A percentile compares a stretch with the other conserved stretches of the same genome.
These are phyloP conservation scores for Moesziomyces aphidis DNA, from an alignment of 1,284 basidiomycete genomes.

Conservation along the genomic window DNA sequence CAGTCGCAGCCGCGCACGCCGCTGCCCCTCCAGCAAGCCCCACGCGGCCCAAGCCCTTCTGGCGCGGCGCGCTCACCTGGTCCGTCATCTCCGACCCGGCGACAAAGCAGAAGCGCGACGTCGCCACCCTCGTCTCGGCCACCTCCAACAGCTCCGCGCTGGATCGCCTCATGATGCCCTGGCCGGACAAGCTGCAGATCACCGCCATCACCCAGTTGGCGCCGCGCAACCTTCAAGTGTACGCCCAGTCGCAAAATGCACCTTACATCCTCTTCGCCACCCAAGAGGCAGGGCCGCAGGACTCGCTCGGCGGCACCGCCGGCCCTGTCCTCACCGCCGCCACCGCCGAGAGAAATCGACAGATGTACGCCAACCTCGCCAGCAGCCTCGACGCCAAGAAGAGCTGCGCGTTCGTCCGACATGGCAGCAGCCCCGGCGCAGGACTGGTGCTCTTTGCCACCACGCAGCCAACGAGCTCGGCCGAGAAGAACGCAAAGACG, in stretches of 20 bases:
- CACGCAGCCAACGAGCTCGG: constrained; percentile 41
- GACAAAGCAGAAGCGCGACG: constrained; percentile 41
- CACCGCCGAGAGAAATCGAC: constrained; percentile 46
- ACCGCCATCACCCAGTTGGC: constrained; percentile 46
- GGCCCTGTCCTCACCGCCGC: constrained; percentile 21
- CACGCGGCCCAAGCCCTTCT: constrained; percentile 46
- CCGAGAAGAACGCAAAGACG: constrained; percentile 16
- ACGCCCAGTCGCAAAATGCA: constrained; percentile 44
- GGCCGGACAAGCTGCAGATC: constrained; percentile 51
- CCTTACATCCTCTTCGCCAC: constrained; percentile 52
- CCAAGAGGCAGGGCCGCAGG: constrained; percentile 9
- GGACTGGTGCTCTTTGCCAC: constrained; percentile 54
- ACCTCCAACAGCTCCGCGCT: constrained; percentile 31
- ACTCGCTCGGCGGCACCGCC: background rate
- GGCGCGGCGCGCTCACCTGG: constrained; percentile 59
- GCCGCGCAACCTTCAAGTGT: constrained; percentile 45
- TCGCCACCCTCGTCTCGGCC: constrained; percentile 54
- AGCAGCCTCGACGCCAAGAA: constrained; percentile 53
- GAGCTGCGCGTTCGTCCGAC: constrained; percentile 55
- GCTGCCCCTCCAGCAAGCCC: constrained; percentile 11
- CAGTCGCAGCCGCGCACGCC: background rate
- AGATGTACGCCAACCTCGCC: constrained; percentile 55
- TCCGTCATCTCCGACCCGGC: constrained; percentile 37
- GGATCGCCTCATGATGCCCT: constrained; percentile 39
- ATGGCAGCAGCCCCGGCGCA: constrained; percentile 38